Percentiles rank a stretch among this genome's conserved stretches.
phyloP scores from a whole-genome alignment of 768 basidiomycete species.

The Rhizopogon sp. region DNA sequence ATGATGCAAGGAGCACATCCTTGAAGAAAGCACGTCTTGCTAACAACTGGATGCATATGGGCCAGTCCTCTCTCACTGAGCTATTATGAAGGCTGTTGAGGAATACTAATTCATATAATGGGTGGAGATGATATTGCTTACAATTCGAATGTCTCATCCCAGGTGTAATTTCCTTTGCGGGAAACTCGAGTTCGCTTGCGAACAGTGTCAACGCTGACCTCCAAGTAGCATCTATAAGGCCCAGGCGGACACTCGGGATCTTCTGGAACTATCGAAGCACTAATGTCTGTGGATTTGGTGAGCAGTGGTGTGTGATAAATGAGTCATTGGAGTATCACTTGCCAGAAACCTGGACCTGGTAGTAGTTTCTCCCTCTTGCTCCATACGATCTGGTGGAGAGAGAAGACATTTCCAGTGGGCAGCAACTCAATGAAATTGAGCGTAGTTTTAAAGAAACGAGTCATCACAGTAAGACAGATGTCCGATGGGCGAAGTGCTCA shows the following conservation, averaged over 20 bases:
- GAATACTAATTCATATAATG: not conserved
- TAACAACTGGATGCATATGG: not conserved
- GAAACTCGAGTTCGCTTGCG: not conserved
- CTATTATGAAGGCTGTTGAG: not conserved
- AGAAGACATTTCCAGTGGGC: not conserved
- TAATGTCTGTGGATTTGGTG: not conserved
- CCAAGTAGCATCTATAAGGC: not conserved
- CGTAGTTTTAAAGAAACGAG: not conserved
- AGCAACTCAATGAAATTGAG: not conserved
- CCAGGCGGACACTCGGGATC: not conserved
- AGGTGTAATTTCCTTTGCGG: not conserved
- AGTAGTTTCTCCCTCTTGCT: not conserved
- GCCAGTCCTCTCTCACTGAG: not conserved
- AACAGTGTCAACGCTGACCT: not conserved
- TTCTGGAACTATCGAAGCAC: not conserved
- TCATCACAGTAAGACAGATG: not conserved
- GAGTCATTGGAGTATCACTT: not conserved
- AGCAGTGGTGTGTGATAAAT: not conserved
- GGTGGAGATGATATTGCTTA: not conserved
- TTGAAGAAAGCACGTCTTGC: not conserved
- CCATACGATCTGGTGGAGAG: not conserved
- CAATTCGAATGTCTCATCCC: slow-evolving; percentile 1
- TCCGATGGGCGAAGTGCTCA: not conserved
- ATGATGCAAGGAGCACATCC: not conserved
- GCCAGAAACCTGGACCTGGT: not conserved